These are phyloP conservation scores for Trichophyton simii DNA, from an alignment of 2,329 filamentous ascomycete genomes.

Conservation along the genomic window DNA sequence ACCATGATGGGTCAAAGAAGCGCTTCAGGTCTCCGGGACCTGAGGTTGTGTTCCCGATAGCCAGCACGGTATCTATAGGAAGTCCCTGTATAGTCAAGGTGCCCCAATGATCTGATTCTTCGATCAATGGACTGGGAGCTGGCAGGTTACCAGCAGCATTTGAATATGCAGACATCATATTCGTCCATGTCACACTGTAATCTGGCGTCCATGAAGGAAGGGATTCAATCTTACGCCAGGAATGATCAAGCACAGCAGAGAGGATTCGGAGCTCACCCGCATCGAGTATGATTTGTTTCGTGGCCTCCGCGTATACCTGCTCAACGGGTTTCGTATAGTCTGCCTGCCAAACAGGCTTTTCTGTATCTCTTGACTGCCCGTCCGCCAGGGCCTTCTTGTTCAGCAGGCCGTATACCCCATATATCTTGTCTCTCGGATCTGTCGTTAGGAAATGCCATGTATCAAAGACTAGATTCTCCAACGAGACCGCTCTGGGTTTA, in stretches of 20 bases:
- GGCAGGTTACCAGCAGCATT: slow-evolving; percentile 6
- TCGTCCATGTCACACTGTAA: slow-evolving; percentile 8
- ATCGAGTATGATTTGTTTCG: slow-evolving; percentile 8
- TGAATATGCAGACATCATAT: slow-evolving; percentile 6
- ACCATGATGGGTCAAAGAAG: slow-evolving; percentile 12
- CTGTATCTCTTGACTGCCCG: neutral
- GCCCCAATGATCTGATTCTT: neutral
- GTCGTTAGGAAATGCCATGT: slow-evolving; percentile 9
- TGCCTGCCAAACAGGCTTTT: neutral
- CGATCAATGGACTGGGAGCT: neutral
- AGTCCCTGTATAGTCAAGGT: slow-evolving; percentile 6
- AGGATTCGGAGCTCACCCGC: slow-evolving; percentile 7
- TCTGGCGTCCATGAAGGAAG: slow-evolving; percentile 12
- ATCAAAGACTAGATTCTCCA: slow-evolving; percentile 11
- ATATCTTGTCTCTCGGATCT: slow-evolving; percentile 12
- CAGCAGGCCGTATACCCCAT: slow-evolving; percentile 10
- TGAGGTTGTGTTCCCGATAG: slow-evolving; percentile 7
- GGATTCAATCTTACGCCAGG: slow-evolving; percentile 6
- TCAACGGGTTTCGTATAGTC: slow-evolving; percentile 11
- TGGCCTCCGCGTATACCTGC: slow-evolving; percentile 10
- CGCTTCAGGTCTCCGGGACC: slow-evolving; percentile 3
- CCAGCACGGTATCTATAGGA: slow-evolving; percentile 9
- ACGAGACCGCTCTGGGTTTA: neutral
- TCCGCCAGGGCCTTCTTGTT: neutral
- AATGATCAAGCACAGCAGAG: slow-evolving; percentile 8